phyloP scores from a whole-genome alignment of 1,284 basidiomycete species.

The Ganoderma resinaceum region DNA sequence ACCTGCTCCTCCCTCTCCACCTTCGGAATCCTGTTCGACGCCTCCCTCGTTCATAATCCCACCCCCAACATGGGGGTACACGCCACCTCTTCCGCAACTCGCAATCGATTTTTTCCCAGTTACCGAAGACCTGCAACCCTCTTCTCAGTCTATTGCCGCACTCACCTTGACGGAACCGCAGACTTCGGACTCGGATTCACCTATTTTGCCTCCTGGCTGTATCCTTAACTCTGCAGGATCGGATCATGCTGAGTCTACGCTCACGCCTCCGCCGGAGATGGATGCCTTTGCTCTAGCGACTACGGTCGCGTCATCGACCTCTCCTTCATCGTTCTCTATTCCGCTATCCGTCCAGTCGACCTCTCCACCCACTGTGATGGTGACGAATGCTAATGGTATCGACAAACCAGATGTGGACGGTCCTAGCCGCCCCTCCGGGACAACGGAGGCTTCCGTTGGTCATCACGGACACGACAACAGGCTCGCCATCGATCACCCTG shows the following conservation, averaged over 20 bases:
- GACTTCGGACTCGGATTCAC: slow-evolving; percentile 34
- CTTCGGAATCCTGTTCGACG: slow-evolving; percentile 14
- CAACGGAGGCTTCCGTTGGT: slow-evolving; percentile 14
- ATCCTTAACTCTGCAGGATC: slow-evolving; percentile 8
- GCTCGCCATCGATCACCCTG: not conserved
- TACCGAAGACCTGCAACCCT: slow-evolving; percentile 12
- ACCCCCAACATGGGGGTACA: slow-evolving; percentile 1
- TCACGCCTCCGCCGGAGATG: slow-evolving; percentile 35
- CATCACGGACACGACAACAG: slow-evolving; percentile 5
- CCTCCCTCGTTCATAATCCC: slow-evolving; percentile 18
- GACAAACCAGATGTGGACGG: not conserved
- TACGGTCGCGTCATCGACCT: slow-evolving; percentile 25
- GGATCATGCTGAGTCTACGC: not conserved
- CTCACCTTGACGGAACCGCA: slow-evolving; percentile 16
- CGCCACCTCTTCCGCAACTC: slow-evolving; percentile 4
- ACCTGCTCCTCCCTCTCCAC: slow-evolving; percentile 22
- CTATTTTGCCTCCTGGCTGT: slow-evolving; percentile 35
- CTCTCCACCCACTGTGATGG: not conserved
- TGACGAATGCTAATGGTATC: not conserved
- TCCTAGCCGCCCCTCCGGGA: slow-evolving; percentile 7
- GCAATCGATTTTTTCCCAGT: slow-evolving; percentile 30
- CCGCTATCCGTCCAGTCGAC: slow-evolving; percentile 36
- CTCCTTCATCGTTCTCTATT: slow-evolving; percentile 33
- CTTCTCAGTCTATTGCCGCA: slow-evolving; percentile 6
- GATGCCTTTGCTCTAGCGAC: slow-evolving; percentile 40